phyloP scores from a whole-genome alignment of 2,329 filamentous ascomycete genomes.

The Venturia carpophila region DNA sequence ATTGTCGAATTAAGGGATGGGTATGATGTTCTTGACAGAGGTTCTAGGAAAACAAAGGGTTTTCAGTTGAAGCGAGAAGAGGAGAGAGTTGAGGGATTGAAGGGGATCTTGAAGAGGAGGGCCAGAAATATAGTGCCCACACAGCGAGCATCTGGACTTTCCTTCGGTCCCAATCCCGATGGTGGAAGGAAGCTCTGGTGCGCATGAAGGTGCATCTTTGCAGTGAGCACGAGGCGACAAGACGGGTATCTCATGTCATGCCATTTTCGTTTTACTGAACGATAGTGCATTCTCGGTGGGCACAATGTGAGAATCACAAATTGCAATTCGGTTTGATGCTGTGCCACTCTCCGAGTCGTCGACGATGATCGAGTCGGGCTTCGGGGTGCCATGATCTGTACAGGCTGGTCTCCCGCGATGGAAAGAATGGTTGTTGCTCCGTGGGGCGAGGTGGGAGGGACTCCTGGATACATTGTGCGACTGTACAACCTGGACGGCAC shows the following conservation, averaged over 20 bases:
- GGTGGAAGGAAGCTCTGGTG: not conserved
- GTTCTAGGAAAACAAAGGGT: not conserved
- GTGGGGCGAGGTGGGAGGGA: not conserved
- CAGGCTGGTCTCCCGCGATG: not conserved
- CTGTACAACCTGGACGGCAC: not conserved
- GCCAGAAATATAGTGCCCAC: not conserved
- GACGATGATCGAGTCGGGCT: not conserved
- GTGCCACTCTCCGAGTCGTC: not conserved
- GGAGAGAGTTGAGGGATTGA: not conserved
- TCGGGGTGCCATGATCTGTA: not conserved
- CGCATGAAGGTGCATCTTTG: not conserved
- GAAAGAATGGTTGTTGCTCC: not conserved
- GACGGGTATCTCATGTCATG: not conserved
- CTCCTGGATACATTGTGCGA: not conserved
- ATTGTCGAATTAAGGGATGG: not conserved
- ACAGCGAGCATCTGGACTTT: not conserved
- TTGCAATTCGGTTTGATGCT: not conserved
- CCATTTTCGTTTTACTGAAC: not conserved
- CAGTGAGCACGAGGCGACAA: not conserved
- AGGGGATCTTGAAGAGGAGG: too few relatives aligned
- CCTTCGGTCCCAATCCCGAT: not conserved
- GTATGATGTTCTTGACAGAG: constrained; percentile 2
- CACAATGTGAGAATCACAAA: not conserved
- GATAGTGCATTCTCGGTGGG: not conserved
- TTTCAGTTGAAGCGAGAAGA: not conserved